These are phyloP conservation scores for California macrophylla DNA, from an alignment of 441 rosid species.

Conservation along the genomic window DNA sequence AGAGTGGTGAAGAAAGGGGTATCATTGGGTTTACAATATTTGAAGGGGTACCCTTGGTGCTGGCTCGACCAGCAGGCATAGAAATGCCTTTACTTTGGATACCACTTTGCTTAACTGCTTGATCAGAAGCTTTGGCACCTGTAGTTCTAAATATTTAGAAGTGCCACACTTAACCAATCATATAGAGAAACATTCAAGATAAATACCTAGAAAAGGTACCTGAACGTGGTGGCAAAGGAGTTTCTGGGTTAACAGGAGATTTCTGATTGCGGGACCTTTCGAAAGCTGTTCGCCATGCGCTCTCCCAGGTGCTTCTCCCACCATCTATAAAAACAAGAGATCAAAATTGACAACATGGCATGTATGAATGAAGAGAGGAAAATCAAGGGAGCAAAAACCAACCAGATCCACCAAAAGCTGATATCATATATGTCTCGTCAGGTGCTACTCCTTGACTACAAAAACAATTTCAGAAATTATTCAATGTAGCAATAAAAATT, in stretches of 20 bases:
- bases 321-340: conserved; percentile 45
- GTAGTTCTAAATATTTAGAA: conserved; percentile 16
- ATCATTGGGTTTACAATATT: conserved; percentile 44
- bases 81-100: conserved; percentile 40
- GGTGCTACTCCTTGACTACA: conserved; percentile 86
- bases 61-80: conserved; percentile 43
- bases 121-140: conserved; percentile 47
- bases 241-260: conserved; percentile 44
- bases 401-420: conserved; percentile 97
- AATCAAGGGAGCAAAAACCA: conserved; percentile 17
- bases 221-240: conserved; percentile 58
- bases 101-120: conserved; percentile 40
- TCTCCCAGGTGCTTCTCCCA: conserved; percentile 81
- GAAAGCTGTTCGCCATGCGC: conserved; percentile 56
- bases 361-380: conserved; percentile 5
- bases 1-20: conserved; percentile 83
- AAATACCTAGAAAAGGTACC: conserved; percentile 35
- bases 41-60: conserved; percentile 44
- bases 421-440: conserved; percentile 91
- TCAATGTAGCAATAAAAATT: background rate
- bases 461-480: conserved; percentile 18
- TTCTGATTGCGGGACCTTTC: conserved; percentile 57
- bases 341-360: conserved; percentile 17
- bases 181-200: conserved; percentile 12
- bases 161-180: conserved; percentile 14